Conservation (phyloP, 208 protist genomes). For the Phytomonas sp. region DNA sequence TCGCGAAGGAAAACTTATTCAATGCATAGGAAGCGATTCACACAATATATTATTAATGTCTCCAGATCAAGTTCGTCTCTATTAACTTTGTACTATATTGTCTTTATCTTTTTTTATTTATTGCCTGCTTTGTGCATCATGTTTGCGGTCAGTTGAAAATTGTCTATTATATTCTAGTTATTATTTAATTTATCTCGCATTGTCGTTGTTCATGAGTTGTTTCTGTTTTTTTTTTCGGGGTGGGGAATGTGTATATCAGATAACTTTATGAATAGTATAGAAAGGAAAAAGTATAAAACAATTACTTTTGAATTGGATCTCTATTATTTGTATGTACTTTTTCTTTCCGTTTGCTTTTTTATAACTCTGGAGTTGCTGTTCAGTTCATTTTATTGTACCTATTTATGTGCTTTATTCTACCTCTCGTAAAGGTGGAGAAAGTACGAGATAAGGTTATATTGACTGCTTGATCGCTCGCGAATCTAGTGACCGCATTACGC, state of each 20-base stretch:
- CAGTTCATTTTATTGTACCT: background rate
- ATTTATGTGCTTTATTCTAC: background rate
- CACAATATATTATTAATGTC: background rate
- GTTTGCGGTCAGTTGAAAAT: background rate
- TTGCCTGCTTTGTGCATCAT: constrained; percentile 2
- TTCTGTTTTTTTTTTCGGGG: constrained; percentile 13
- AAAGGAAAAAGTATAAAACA: background rate
- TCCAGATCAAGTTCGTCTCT: too few species aligned
- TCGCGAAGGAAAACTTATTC: background rate
- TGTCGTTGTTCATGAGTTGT: constrained; percentile 6
- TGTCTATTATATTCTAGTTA: constrained; percentile 1
- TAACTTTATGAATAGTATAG: background rate
- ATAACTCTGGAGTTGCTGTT: background rate
- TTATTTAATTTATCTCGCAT: constrained; percentile 3
- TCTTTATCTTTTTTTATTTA: constrained; percentile 10
- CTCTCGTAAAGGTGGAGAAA: background rate
- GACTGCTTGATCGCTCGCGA: too few species aligned
- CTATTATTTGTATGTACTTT: background rate
- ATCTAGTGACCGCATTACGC: background rate
- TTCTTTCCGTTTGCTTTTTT: background rate
- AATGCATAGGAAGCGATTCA: background rate
- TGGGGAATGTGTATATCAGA: background rate
- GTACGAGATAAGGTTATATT: constrained; percentile 1
- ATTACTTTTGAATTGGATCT: background rate
- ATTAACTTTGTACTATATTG: constrained; percentile 6